Conservation (phyloP, 179 eudicot genomes). For the Spinacia oleracea region DNA sequence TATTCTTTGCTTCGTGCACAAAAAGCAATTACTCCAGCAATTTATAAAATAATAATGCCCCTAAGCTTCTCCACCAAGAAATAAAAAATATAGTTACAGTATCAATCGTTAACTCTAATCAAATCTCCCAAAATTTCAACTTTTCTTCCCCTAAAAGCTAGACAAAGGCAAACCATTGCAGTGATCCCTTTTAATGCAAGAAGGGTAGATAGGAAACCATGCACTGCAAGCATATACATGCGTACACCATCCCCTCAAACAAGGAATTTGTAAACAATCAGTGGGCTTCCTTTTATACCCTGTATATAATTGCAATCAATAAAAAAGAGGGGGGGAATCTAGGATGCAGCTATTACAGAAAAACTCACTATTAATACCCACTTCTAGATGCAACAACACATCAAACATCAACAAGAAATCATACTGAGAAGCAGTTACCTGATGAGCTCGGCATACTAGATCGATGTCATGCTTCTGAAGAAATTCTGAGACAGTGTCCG, state of each 20-base stretch:
- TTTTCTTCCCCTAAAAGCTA: not conserved
- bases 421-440: slow-evolving; percentile 39
- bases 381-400: not conserved
- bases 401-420: not conserved
- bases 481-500: slow-evolving; percentile 61
- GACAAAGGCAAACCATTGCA: not conserved
- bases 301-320: not conserved
- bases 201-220: not conserved
- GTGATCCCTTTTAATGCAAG: not conserved
- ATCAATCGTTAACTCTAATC: not conserved
- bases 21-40: not conserved
- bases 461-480: slow-evolving; percentile 74
- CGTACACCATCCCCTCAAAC: not conserved
- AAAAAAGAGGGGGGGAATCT: not conserved
- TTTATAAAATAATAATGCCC: not conserved
- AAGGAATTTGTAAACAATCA: not conserved
- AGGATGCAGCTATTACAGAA: not conserved
- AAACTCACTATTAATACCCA: too few species aligned
- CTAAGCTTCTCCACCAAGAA: not conserved
- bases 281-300: not conserved
- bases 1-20: not conserved
- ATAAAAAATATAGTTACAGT: not conserved
- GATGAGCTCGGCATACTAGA: slow-evolving; percentile 75
- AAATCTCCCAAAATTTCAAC: not conserved
- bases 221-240: not conserved